Evolutionary conservation across 2,329 filamentous ascomycete species (phyloP).

Genomic region (Ramularia collo-cygni): DNA sequence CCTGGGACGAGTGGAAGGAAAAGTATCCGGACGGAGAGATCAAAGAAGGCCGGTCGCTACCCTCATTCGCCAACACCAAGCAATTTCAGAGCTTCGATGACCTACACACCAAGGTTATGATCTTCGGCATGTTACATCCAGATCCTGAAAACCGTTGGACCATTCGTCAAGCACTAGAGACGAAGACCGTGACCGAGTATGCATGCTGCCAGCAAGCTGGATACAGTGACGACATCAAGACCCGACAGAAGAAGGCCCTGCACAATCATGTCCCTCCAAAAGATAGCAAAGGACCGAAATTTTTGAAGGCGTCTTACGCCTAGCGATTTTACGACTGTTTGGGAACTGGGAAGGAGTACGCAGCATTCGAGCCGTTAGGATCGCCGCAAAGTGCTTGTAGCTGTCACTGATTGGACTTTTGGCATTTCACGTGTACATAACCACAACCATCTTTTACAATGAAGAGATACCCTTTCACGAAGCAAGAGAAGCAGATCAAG

Average conservation of each 20-base stretch:
- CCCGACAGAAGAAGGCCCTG: conserved; percentile 33
- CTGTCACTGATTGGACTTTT: too few species aligned
- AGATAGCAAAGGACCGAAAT: conserved; percentile 7
- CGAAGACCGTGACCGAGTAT: conserved; percentile 35
- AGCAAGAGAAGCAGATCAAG: too few species aligned
- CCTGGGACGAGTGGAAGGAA: conserved; percentile 62
- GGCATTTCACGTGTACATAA: too few species aligned
- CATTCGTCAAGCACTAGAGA: conserved; percentile 61
- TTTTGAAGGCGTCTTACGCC: conserved; percentile 1
- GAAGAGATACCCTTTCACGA: too few species aligned
- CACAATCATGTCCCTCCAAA: conserved; percentile 41
- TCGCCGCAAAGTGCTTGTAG: too few species aligned
- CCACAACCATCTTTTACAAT: too few species aligned
- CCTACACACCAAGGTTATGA: conserved; percentile 59
- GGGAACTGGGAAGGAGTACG: too few species aligned
- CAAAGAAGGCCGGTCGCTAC: conserved; percentile 36
- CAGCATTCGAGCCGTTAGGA: too few species aligned
- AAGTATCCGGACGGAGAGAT: conserved; percentile 48
- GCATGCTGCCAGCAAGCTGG: conserved; percentile 29
- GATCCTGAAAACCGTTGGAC: conserved; percentile 63
- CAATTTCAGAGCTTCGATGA: conserved; percentile 62
- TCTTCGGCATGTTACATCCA: conserved; percentile 78
- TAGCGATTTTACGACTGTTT: too few species aligned
- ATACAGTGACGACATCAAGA: conserved; percentile 29
- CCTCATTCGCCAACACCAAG: conserved; percentile 55